Evolutionary conservation across 768 basidiomycete genomes (phyloP), one percentile per base, ranked within the genome.

Genomic region (Tulasnella sp.): DNA sequence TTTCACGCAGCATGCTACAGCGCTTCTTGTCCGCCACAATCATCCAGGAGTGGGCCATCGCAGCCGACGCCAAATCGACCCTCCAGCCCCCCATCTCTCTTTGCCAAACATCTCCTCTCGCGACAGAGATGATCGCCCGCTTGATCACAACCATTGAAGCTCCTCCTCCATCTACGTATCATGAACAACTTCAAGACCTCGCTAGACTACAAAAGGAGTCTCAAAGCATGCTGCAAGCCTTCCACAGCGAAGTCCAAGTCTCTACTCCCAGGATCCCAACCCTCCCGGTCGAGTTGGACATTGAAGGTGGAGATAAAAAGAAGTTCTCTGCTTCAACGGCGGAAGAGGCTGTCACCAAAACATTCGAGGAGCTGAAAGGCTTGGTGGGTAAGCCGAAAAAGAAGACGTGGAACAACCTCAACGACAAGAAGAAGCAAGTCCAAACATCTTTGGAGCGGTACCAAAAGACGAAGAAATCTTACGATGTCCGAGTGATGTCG

Each of bases 1-100:
- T 92, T 74, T 97, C 97, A 1, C 90, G 93, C 8, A 96, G 95
- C 84, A 97, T 97, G 90, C 89, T 98, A 22, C 97, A 98, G 84
- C 94, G 94, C 82, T 92, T 96, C 84, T 86, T 99, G 64, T 88
- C 93, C n/a, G 93, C 95, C 24, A 90, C 94, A 75, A 89, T 99
- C 80, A 87, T 96, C 0, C 95, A 97, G 85, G 96, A 98, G 87
- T 98, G 97, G 98, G 95, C 96, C 6, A 87, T 87, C 12, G 88
- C 90, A 69, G 37, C 78, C 31, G 89, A 89, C 31, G 80, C 72
- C 31, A 85, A 84, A 18, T 28, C 76, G 22, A 34, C 79, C 22
- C 37, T 48, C 28, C 73, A 75, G 24, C 64, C 76, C 9, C 42
- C 81, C 14, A 22, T 64, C n/a, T 81, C 81, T 28, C 88, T 94